Percentiles rank a stretch among this genome's conserved stretches.
phyloP scores from a whole-genome alignment of 2,329 filamentous ascomycete species.

The Lecanoromycetidae sp. region DNA sequence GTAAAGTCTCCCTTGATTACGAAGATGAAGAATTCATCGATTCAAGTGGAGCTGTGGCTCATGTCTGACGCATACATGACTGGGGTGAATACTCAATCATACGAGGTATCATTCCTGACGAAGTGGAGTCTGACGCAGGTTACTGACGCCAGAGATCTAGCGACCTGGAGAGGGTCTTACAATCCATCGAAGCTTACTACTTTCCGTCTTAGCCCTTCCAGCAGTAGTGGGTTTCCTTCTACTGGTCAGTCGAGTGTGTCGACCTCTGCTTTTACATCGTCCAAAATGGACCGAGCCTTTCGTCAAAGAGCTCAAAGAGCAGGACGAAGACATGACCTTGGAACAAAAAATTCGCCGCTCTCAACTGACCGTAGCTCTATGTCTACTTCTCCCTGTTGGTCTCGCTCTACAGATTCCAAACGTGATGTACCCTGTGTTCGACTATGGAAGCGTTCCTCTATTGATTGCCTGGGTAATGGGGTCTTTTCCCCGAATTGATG shows the following conservation, averaged over 20 bases:
- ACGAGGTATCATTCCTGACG: too few relatives aligned
- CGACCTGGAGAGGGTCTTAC: too few relatives aligned
- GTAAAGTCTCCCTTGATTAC: too few relatives aligned
- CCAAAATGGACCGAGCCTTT: slow-evolving; percentile 13
- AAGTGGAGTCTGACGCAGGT: too few relatives aligned
- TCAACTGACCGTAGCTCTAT: not conserved
- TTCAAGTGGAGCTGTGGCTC: too few relatives aligned
- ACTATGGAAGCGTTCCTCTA: slow-evolving; percentile 1
- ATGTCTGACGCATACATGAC: too few relatives aligned
- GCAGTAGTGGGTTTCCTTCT: slow-evolving; percentile 21
- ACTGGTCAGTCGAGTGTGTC: slow-evolving; percentile 19
- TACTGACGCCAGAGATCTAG: too few relatives aligned
- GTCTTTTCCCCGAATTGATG: not conserved
- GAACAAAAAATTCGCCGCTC: not conserved
- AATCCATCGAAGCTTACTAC: too few relatives aligned
- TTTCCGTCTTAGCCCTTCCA: too few relatives aligned
- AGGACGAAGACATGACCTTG: not conserved
- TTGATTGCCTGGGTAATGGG: slow-evolving; percentile 10
- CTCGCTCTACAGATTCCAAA: slow-evolving; percentile 2
- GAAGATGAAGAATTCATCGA: too few relatives aligned
- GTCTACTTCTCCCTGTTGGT: not conserved
- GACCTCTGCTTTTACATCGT: slow-evolving; percentile 18
- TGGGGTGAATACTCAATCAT: too few relatives aligned
- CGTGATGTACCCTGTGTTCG: not conserved
- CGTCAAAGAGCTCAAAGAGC: slow-evolving; percentile 3